These are phyloP conservation scores for Blastocystis sp. DNA, from an alignment of 352 stramenopile species.

Conservation along the genomic window DNA sequence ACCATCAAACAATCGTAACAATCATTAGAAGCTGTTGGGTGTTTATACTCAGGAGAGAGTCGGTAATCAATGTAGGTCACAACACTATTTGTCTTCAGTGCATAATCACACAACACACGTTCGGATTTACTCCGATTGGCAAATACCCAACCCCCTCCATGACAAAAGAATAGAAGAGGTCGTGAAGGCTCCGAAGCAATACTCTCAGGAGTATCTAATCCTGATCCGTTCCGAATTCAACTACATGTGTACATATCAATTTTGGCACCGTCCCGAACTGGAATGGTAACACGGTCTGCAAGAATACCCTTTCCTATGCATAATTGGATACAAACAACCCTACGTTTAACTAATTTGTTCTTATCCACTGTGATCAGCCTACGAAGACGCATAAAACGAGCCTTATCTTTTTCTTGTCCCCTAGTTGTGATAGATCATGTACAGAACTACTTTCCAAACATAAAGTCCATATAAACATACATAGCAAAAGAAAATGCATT, in stretches of 20 bases:
- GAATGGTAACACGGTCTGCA: not conserved
- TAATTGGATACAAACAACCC: not conserved
- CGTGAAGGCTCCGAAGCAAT: not conserved
- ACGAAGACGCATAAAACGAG: not conserved
- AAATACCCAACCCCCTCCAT: constrained; percentile 45
- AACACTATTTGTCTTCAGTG: constrained; percentile 35
- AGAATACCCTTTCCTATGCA: constrained; percentile 6
- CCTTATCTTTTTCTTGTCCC: constrained; percentile 24
- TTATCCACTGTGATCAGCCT: not conserved
- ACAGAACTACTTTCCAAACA: not conserved
- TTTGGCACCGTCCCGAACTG: not conserved
- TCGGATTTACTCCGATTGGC: constrained; percentile 31
- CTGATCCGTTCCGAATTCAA: not conserved
- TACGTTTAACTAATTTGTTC: not conserved
- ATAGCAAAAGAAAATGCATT: constrained; percentile 34
- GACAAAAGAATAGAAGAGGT: constrained; percentile 50
- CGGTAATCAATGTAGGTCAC: constrained; percentile 35
- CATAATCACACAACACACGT: constrained; percentile 9
- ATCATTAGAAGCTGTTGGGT: constrained; percentile 32
- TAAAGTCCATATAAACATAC: not conserved
- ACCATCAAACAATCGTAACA: constrained; percentile 54
- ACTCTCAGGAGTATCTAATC: constrained; percentile 1
- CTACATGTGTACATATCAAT: constrained; percentile 45
- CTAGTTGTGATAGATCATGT: not conserved
- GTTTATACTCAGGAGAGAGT: constrained; percentile 24